Conservation (phyloP, 345 rosid species). For the Eutrema yunnanense region DNA sequence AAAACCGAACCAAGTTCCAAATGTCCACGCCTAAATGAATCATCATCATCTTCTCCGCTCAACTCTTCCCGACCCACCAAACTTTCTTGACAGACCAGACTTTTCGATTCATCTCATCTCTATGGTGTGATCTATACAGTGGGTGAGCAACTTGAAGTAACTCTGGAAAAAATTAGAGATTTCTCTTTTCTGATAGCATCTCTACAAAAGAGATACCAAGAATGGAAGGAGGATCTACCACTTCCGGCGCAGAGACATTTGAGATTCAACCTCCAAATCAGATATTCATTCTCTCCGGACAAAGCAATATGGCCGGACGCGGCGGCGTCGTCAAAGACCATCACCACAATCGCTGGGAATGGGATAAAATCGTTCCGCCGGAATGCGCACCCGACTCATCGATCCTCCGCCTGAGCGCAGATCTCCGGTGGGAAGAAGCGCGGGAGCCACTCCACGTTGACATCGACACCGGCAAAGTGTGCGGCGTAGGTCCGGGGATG, state of each 20-base stretch:
- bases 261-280: constrained; percentile 30
- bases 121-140: neutral
- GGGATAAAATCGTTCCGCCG: constrained; percentile 65
- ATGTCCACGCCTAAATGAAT: neutral
- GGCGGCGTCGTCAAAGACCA: constrained; percentile 62
- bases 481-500: constrained; percentile 94
- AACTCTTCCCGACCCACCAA: neutral
- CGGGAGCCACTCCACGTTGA: constrained; percentile 76
- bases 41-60: neutral
- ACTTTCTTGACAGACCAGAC: neutral
- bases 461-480: constrained; percentile 58
- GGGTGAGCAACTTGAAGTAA: neutral
- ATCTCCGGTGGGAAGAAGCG: constrained; percentile 65
- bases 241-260: neutral
- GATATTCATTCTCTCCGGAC: constrained; percentile 82
- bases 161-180: neutral
- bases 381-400: constrained; percentile 53
- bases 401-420: constrained; percentile 55
- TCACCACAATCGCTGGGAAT: constrained; percentile 32
- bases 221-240: constrained; percentile 16
- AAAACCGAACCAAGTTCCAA: neutral
- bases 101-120: neutral
- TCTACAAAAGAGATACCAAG: neutral
- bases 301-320: constrained; percentile 94
- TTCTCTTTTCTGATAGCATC: neutral